phyloP scores from a whole-genome alignment of 371 early-diverging fungal species.

The Fennellomyces sp. region DNA sequence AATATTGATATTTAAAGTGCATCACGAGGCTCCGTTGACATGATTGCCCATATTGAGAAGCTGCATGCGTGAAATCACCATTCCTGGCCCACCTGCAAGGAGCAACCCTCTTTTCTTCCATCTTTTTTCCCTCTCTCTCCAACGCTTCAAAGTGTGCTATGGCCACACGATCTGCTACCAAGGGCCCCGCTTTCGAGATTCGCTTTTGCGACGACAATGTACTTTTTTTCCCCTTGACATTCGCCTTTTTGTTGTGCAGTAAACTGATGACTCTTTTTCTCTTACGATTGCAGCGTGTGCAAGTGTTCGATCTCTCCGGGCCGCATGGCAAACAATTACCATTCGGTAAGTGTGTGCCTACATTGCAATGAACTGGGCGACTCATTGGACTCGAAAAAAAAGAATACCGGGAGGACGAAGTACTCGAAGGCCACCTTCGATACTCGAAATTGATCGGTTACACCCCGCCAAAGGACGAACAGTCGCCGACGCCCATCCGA shows the following conservation, averaged over 20 bases:
- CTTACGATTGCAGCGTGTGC: constrained; percentile 27
- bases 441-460: constrained; percentile 25
- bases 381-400: neutral
- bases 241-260: no score
- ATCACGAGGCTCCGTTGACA: neutral
- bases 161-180: neutral
- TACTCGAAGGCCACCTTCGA: constrained; percentile 29
- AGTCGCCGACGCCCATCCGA: neutral
- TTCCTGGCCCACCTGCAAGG: neutral
- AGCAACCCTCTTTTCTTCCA: neutral
- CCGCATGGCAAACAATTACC: constrained; percentile 21
- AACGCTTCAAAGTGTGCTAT: no score
- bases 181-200: constrained; percentile 39
- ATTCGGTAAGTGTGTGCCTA: constrained; percentile 14
- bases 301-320: constrained; percentile 38
- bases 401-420: constrained; percentile 36
- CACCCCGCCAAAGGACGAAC: neutral
- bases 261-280: no score
- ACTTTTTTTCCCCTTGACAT: neutral
- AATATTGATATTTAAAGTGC: no score
- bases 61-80: neutral
- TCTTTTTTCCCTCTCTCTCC: constrained; percentile 2
- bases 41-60: constrained; percentile 2
- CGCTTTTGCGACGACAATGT: constrained; percentile 43
- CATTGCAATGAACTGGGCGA: neutral